Base-by-base conservation (phyloP, 2,329 filamentous ascomycete species). In the Pseudogymnoascus sp. region DNA sequence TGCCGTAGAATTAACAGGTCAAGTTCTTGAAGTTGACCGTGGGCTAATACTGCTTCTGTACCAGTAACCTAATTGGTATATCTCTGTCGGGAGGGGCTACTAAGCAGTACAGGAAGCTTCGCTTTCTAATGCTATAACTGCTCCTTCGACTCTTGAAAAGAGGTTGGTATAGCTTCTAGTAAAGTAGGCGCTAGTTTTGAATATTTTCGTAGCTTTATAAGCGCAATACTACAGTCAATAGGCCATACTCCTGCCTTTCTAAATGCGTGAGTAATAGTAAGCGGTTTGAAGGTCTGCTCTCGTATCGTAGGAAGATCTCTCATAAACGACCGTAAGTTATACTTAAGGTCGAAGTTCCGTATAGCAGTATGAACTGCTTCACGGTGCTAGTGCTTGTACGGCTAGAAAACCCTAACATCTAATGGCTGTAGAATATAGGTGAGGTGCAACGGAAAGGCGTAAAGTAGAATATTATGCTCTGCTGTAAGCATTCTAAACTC, bases 391-490 rank as follows among this genome's bases (percentile, higher is more conserved):
- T 62, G 60, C 23, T 62, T 56, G 15, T 56, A 56, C 1, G 21
- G 46, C 10, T 56, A 10, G n/a, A 56, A 56, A 29, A 21, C 29
- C 40, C 60, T 37, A 2, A 53, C 40, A 53, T 62, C 60, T 46
- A 62, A 62, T 15, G 37, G 40, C 40, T 44, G 60, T 26, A 62
- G 15, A 46, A 62, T 17, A 9, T 62, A 23, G 2, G 60, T 62
- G 26, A 44, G 60, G 7, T 62, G 37, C 4, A 37, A 42, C 2
- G 21, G 46, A 21, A 29, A 56, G 10, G 46, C 6, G 5, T 29
- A 56, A 15, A 10, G 1, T 3, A 11, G 6, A 33, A 56, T 17
- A 29, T 56, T n/a, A 13, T 26, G 4, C 21, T 23, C 29, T 26
- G 1, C 13, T 29, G 10, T 21, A 29, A 3, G 2, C 1, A 19